Conservation (phyloP, 2,329 filamentous ascomycete species). For the Verticillium nonalfalfae region DNA sequence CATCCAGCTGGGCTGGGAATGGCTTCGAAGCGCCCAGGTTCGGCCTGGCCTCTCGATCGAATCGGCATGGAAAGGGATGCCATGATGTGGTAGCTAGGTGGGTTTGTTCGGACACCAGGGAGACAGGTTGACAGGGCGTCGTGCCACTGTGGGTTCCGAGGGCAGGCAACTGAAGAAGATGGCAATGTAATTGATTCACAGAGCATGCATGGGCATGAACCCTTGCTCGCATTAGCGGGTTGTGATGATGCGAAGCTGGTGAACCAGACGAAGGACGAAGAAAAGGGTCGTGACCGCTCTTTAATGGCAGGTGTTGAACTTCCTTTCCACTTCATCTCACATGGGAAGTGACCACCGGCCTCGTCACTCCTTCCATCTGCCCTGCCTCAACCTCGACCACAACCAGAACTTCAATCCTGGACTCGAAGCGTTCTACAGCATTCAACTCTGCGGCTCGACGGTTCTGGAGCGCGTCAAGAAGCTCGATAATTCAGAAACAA, state of each 20-base stretch:
- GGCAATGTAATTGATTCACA: background rate
- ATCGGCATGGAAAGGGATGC: background rate
- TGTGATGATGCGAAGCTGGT: background rate
- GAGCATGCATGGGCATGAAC: background rate
- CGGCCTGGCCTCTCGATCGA: background rate
- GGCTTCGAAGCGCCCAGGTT: background rate
- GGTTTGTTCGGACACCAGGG: background rate
- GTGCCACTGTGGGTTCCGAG: background rate
- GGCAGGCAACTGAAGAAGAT: background rate
- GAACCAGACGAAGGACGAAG: background rate
- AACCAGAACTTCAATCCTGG: background rate
- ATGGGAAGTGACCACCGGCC: background rate
- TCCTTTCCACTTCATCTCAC: background rate
- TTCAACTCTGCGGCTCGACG: background rate
- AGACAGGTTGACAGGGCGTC: background rate
- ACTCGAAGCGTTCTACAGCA: no score
- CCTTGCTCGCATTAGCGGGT: background rate
- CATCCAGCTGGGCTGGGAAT: background rate
- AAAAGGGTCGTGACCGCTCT: background rate
- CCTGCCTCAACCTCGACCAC: no score
- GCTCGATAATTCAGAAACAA: background rate
- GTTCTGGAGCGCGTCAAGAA: background rate
- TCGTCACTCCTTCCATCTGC: background rate
- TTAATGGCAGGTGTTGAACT: background rate
- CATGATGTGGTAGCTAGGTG: background rate